Evolutionary conservation across 306 rosid genomes (phyloP), one percentile per base, ranked within the genome.

Genomic region (Medicago ruthenica): DNA sequence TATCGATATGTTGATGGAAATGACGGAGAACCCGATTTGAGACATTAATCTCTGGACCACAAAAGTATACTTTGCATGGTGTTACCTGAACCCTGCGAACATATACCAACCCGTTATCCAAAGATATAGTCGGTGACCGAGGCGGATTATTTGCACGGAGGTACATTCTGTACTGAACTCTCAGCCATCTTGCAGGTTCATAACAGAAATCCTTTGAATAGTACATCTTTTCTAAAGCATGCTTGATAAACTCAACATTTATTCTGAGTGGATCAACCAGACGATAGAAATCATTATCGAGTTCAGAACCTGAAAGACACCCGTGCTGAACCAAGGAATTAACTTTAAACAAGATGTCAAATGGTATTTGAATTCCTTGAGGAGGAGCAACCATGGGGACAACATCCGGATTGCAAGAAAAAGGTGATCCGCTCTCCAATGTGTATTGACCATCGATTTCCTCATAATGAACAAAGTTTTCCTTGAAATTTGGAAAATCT

Each of bases 1-100:
- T 84, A 66, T 91, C 86, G 4, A 84, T 71, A 37, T 85, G 39
- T 44, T 54, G 27, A 37, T n/a, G 59, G 61, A 81, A 89, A 0
- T 82, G n/a, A 42, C 96, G 98, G 20, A 91, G 75, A 8, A 93
- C 89, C 57, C 98, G 98, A 81, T 93, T 93, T 13, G 98, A 93
- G 65, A 91, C 88, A 76, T 91, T 93, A 5, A 89, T 67, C 81
- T 93, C 97, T 11, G 96, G 98, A 73, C 97, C 97, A 47, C 78
- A 68, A 37, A 85, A 91, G 71, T 85, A 89, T 17, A 91, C 88
- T 55, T 85, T 87, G 40, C 85, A 85, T 16, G 98, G 89, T 9
- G 98, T 93, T 36, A 93, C 74, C 80, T 89, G 97, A 75, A 84
- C 89, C 87, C 92, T 88, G 50, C 76, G 89, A 31, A 91, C 84